Base-by-base conservation (phyloP, 2,329 filamentous ascomycete genomes). In the Chrysoporthe cubensis region DNA sequence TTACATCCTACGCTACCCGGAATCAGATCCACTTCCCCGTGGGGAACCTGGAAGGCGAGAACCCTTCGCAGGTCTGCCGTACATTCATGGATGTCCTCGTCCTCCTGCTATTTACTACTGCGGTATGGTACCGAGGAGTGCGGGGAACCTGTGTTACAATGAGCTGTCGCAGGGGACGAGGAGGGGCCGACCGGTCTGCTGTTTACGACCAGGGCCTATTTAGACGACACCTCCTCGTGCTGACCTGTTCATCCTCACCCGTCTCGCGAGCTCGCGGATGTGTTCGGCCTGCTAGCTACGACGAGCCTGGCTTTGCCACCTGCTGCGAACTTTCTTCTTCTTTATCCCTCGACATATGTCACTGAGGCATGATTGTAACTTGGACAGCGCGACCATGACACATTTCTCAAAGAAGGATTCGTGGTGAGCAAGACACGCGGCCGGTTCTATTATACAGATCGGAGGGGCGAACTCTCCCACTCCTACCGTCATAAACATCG, bases 11-110 rank as follows among this genome's bases (percentile, higher is more conserved):
- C 26, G 26, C 26, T 34, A 40, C 52, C 26, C 52, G 26, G 26
- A 4, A 57, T 2, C 5, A 18, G 40, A 62, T 11, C 60, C 60
- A 62, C 60, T 62, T 62, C 60, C 60, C 32, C 44, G 16, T 14
- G 60, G 60, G 43, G 60, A 62, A 52, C 7, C 32, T 37, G 16
- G 7, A 16, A 34, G 11, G 44, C 14, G 16, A 52, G n/a, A 34
- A 1, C 13, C 14, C 21, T 13, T 46, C 42, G 32, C 44, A 16
- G 37, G 9, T 6, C 37, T 40, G 9, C 26, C 37, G 3, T 40
- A 40, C 44, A 46, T n/a, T 4, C 44, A 46, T 46, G 18, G 18
- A 13, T 46, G 18, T 1, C 13, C 14, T 18, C 21, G 13, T 46
- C 42, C 44, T 16, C 3, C 54, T 40, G 1, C 43, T 40, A 8